phyloP scores from a whole-genome alignment of 495 filamentous ascomycete species.

The Amorphotheca resinae region DNA sequence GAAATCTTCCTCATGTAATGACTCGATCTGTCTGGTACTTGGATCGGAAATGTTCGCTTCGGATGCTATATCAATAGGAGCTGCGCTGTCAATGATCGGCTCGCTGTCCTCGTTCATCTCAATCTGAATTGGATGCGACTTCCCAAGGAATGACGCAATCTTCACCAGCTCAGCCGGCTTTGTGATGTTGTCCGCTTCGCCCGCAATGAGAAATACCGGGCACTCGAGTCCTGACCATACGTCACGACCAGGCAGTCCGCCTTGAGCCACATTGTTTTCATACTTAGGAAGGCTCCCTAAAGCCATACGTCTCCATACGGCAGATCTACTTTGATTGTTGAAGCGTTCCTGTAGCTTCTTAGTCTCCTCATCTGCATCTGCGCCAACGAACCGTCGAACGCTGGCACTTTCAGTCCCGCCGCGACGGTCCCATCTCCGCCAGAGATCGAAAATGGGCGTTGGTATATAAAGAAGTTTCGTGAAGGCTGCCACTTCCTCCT shows the following conservation, averaged over 20 bases:
- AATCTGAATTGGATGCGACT: slow-evolving; percentile 19
- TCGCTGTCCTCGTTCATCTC: slow-evolving; percentile 27
- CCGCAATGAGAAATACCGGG: slow-evolving; percentile 69
- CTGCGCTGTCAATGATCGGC: slow-evolving; percentile 35
- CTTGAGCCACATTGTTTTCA: slow-evolving; percentile 33
- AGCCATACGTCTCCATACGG: slow-evolving; percentile 77
- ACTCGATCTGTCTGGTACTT: slow-evolving; percentile 21
- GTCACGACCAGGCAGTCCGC: slow-evolving; percentile 54
- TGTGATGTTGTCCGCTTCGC: slow-evolving; percentile 63
- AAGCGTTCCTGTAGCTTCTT: slow-evolving; percentile 69
- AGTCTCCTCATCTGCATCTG: slow-evolving; percentile 56
- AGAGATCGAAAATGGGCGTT: slow-evolving; percentile 58
- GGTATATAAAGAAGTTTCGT: slow-evolving; percentile 53
- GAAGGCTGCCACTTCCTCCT: slow-evolving; percentile 37
- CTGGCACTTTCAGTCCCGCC: slow-evolving; percentile 69
- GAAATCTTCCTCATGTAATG: slow-evolving; percentile 26
- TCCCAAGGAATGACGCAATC: slow-evolving; percentile 33
- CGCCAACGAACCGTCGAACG: slow-evolving; percentile 68
- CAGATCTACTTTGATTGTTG: slow-evolving; percentile 70
- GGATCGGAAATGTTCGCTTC: slow-evolving; percentile 12
- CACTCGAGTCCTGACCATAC: slow-evolving; percentile 61
- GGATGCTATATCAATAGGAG: slow-evolving; percentile 27
- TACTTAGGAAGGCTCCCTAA: slow-evolving; percentile 53
- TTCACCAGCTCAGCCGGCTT: slow-evolving; percentile 56
- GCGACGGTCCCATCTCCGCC: slow-evolving; percentile 67